Evolutionary conservation across 371 early-diverging fungal genomes (phyloP).

Genomic region (Syncephalastrum sp.): DNA sequence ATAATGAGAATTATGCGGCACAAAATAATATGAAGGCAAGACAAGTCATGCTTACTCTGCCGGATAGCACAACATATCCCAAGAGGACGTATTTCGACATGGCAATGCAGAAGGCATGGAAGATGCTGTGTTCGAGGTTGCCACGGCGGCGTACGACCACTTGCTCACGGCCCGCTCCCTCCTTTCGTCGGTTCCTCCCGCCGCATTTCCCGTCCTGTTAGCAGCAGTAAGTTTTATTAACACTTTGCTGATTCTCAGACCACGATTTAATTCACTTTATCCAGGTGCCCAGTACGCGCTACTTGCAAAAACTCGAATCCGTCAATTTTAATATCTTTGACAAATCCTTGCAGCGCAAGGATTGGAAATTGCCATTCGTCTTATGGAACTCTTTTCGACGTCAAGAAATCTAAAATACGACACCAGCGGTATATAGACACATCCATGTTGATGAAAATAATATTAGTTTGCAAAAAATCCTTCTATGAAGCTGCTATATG

Average conservation of each 20-base stretch:
- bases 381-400: constrained; percentile 52
- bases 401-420: constrained; percentile 15
- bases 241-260: not conserved
- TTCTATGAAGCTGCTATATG: no score
- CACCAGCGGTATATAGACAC: no score
- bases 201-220: constrained; percentile 67
- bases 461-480: no score
- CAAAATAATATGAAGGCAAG: not conserved
- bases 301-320: constrained; percentile 64
- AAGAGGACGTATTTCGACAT: constrained; percentile 71
- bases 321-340: constrained; percentile 75
- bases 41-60: not conserved
- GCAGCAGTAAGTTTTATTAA: constrained; percentile 46
- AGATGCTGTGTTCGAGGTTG: constrained; percentile 78
- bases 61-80: constrained; percentile 61
- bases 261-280: not conserved
- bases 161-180: constrained; percentile 73
- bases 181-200: constrained; percentile 44
- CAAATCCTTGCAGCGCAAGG: constrained; percentile 52
- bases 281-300: constrained; percentile 59
- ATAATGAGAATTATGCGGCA: constrained; percentile 1
- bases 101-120: constrained; percentile 62
- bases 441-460: no score
- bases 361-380: constrained; percentile 68
- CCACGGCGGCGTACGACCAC: constrained; percentile 81